Percentiles rank a stretch among this genome's conserved stretches.
Evolutionary conservation across 2,329 filamentous ascomycete species (phyloP).

Genomic region (Lanzia echinophila): DNA sequence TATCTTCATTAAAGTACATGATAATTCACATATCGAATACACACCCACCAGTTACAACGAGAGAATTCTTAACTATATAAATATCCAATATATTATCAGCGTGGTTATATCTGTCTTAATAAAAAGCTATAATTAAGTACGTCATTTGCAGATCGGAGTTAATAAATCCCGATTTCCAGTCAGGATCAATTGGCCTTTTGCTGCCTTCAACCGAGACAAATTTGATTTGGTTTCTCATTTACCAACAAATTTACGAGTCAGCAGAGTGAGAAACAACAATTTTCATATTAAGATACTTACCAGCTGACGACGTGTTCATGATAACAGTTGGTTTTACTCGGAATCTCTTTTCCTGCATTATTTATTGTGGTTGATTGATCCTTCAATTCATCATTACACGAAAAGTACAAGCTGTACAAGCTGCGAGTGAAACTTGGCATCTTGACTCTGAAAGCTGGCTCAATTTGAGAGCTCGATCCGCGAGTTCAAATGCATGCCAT

Average conservation of each 20-base stretch:
- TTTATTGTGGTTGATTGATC: not conserved
- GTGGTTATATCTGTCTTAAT: too few species aligned
- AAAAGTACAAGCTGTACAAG: not conserved
- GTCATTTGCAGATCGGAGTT: not conserved
- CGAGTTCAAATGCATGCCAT: slow-evolving; percentile 51
- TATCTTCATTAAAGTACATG: not conserved
- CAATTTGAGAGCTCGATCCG: not conserved
- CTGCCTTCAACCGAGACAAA: not conserved
- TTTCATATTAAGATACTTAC: not conserved
- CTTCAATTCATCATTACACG: not conserved
- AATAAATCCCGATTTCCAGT: too few species aligned
- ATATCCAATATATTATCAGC: too few species aligned
- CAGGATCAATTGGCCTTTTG: not conserved
- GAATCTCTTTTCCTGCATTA: too few species aligned
- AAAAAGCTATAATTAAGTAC: too few species aligned
- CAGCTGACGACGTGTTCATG: slow-evolving; percentile 8
- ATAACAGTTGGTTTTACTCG: slow-evolving; percentile 1
- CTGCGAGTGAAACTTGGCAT: not conserved
- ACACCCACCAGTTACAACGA: not conserved
- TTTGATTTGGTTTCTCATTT: not conserved
- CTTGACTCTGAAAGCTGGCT: not conserved
- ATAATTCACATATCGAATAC: not conserved
- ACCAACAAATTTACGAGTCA: not conserved
- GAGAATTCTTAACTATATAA: not conserved
- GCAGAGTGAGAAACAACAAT: not conserved